Percentiles rank a stretch among this genome's conserved stretches.
These are phyloP conservation scores for Gentiana macrophylla DNA, from an alignment of 257 asterid genomes.

Conservation along the genomic window DNA sequence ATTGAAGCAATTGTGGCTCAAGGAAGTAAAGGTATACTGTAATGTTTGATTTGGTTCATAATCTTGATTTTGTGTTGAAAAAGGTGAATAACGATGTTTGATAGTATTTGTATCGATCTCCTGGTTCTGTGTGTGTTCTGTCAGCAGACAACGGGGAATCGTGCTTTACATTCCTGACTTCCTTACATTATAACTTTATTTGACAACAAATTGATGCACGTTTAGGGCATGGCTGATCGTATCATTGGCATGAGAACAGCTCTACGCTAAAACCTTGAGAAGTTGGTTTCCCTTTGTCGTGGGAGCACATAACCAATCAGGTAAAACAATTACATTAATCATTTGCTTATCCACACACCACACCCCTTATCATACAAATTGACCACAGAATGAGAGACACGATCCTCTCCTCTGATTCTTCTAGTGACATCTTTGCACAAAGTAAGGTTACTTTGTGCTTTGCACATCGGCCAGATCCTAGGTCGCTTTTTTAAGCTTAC, in stretches of 20 bases:
- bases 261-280: constrained; percentile 67
- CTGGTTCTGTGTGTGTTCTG: too few relatives aligned
- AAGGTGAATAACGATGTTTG: too few relatives aligned
- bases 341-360: too few relatives aligned
- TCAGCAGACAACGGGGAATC: too few relatives aligned
- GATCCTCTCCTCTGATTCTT: too few relatives aligned
- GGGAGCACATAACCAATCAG: constrained; percentile 99
- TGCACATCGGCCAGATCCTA: too few relatives aligned
- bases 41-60: not conserved
- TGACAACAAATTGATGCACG: not conserved
- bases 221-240: constrained; percentile 96
- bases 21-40: constrained; percentile 79
- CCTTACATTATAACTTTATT: not conserved
- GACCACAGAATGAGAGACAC: not conserved
- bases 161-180: too few relatives aligned
- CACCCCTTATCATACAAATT: not conserved
- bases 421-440: too few relatives aligned
- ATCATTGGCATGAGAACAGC: constrained; percentile 89
- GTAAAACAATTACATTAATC: constrained; percentile 19
- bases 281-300: constrained; percentile 70
- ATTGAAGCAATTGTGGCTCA: constrained; percentile 75
- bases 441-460: too few relatives aligned
- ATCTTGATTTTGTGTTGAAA: not conserved
- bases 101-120: too few relatives aligned
- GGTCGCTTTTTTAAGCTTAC: too few relatives aligned